A percentile compares a stretch with the other conserved stretches of the same genome.
Conservation (phyloP, 495 filamentous ascomycete species). For the Podospora pseudopauciseta region DNA sequence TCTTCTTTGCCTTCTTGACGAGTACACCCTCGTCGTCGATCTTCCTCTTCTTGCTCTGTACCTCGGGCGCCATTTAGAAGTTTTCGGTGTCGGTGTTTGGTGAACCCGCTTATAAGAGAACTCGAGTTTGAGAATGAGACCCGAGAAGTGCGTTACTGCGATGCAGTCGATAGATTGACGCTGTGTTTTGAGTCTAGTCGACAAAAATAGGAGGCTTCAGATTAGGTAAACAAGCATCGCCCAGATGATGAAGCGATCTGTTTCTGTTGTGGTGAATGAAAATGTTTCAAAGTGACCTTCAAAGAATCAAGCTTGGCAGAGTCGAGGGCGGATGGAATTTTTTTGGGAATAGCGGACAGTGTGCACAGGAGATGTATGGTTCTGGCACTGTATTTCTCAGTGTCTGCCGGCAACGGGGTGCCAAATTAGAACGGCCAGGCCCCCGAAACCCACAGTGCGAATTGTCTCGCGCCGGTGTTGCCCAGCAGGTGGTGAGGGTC, state of each 20-base stretch:
- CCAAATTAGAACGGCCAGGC: neutral
- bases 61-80: constrained; percentile 19
- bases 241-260: neutral
- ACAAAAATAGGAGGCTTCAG: neutral
- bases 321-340: neutral
- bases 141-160: too few species aligned
- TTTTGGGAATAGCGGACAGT: neutral
- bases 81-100: neutral
- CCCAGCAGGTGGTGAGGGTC: too few species aligned
- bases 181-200: neutral
- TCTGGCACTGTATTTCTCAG: neutral
- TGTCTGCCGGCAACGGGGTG: neutral
- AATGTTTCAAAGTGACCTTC: neutral
- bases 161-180: neutral
- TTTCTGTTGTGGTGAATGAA: neutral
- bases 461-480: neutral
- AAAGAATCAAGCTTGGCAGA: neutral
- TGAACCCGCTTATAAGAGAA: constrained; percentile 5
- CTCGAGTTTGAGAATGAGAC: neutral
- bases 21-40: constrained; percentile 32
- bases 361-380: neutral
- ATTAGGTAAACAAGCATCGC: neutral
- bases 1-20: constrained; percentile 46
- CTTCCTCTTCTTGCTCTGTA: constrained; percentile 39
- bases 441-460: neutral